These are phyloP conservation scores for Abrus pulchellus DNA, from an alignment of 306 rosid genomes.

Conservation along the genomic window DNA sequence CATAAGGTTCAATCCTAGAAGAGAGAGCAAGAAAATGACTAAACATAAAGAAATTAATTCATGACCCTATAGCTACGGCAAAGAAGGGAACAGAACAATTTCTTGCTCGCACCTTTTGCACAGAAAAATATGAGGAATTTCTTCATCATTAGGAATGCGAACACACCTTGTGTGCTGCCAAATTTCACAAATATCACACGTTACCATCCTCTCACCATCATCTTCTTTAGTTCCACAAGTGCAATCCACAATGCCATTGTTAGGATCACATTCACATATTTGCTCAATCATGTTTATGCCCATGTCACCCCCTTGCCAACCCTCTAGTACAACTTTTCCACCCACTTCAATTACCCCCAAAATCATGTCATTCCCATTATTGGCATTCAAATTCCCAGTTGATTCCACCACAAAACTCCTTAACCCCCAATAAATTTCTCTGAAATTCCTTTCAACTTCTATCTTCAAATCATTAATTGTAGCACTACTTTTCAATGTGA, in stretches of 20 bases:
- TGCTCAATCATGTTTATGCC: conserved; percentile 37
- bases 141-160: conserved; percentile 72
- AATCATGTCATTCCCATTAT: conserved; percentile 61
- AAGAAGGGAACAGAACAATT: conserved; percentile 66
- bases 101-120: conserved; percentile 83
- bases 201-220: conserved; percentile 87
- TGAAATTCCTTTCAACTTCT: conserved; percentile 75
- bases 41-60: conserved; percentile 26
- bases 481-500: conserved; percentile 60
- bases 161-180: conserved; percentile 87
- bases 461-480: conserved; percentile 72
- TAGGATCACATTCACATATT: conserved; percentile 58
- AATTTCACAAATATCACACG: conserved; percentile 88
- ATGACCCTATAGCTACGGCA: conserved; percentile 38
- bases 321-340: conserved; percentile 65
- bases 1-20: background rate
- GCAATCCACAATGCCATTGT: conserved; percentile 60
- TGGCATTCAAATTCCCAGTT: conserved; percentile 53
- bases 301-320: conserved; percentile 46
- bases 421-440: conserved; percentile 80
- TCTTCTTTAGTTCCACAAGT: conserved; percentile 84
- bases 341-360: conserved; percentile 69
- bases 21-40: background rate
- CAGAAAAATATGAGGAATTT: conserved; percentile 77
- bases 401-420: conserved; percentile 70